Percentiles rank a stretch among this genome's conserved stretches.
These are phyloP conservation scores for Fusarium tricinctum DNA, from an alignment of 2,329 filamentous ascomycete species.

Conservation along the genomic window DNA sequence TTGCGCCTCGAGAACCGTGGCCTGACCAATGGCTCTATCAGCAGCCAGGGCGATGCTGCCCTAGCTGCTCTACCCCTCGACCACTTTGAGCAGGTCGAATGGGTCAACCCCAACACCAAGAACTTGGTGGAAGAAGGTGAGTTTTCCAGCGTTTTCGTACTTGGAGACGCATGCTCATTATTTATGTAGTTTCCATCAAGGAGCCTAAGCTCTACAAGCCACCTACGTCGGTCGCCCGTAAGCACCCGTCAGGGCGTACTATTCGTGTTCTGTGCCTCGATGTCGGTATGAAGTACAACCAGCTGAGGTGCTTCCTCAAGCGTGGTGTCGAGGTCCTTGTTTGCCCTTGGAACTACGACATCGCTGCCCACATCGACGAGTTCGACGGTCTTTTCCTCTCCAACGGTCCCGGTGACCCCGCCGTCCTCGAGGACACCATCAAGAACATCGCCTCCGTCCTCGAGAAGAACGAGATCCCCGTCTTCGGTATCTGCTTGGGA, in stretches of 20 bases:
- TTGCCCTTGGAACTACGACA: slow-evolving; percentile 96
- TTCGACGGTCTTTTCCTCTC: slow-evolving; percentile 98
- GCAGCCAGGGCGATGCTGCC: slow-evolving; percentile 49
- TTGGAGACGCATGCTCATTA: slow-evolving; percentile 57
- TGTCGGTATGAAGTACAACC: slow-evolving; percentile 98
- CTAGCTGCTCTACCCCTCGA: slow-evolving; percentile 50
- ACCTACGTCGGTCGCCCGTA: slow-evolving; percentile 76
- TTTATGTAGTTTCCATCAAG: slow-evolving; percentile 83
- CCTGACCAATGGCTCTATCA: slow-evolving; percentile 60
- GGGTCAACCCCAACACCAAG: slow-evolving; percentile 91
- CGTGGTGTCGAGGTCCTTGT: slow-evolving; percentile 95
- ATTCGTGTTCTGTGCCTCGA: slow-evolving; percentile 93
- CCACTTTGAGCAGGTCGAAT: slow-evolving; percentile 84
- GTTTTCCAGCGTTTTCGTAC: slow-evolving; percentile 53
- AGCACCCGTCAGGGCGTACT: slow-evolving; percentile 88
- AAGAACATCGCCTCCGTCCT: slow-evolving; percentile 83
- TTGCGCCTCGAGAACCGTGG: slow-evolving; percentile 77
- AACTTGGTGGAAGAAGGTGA: slow-evolving; percentile 96
- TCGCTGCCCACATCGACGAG: slow-evolving; percentile 82
- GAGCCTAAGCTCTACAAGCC: slow-evolving; percentile 89
- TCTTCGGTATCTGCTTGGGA: slow-evolving; percentile 96
- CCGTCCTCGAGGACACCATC: slow-evolving; percentile 84
- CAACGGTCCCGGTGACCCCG: slow-evolving; percentile 96
- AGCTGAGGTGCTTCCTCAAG: slow-evolving; percentile 91
- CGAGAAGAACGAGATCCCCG: slow-evolving; percentile 83